Evolutionary conservation across 2,329 filamentous ascomycete genomes (phyloP).

Genomic region (Plectosphaerella cucumerina): DNA sequence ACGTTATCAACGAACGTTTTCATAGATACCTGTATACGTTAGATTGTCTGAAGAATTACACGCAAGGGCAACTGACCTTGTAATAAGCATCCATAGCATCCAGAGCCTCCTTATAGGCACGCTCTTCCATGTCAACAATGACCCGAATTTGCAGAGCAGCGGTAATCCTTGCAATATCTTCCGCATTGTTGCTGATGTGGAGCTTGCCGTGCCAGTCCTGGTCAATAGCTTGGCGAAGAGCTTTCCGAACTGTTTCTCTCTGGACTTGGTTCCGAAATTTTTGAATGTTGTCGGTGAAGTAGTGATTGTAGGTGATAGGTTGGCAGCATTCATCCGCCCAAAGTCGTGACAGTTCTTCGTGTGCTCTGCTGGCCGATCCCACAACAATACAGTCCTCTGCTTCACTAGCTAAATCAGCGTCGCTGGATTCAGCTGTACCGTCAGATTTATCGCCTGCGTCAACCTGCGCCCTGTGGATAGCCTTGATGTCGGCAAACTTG

Average conservation of each 20-base stretch:
- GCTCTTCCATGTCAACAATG: conserved; percentile 23
- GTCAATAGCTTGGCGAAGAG: too few relatives aligned
- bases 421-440: too few relatives aligned
- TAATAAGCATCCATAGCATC: conserved; percentile 35
- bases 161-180: background rate
- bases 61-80: background rate
- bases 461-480: too few relatives aligned
- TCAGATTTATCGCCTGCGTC: too few relatives aligned
- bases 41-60: background rate
- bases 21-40: too few relatives aligned
- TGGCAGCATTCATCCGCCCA: too few relatives aligned
- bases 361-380: conserved; percentile 29
- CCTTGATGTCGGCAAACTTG: too few relatives aligned
- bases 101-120: conserved; percentile 25
- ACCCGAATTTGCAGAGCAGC: conserved; percentile 12
- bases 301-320: conserved; percentile 50
- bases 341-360: too few relatives aligned
- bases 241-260: background rate
- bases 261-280: conserved; percentile 13
- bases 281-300: conserved; percentile 35
- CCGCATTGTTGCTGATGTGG: background rate
- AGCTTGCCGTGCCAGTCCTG: too few relatives aligned
- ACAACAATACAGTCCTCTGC: too few relatives aligned
- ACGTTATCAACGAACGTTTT: too few relatives aligned
- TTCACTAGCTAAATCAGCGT: too few relatives aligned